Conservation (phyloP, 2,329 filamentous ascomycete genomes). For the Torrubiella hemipterigena region DNA sequence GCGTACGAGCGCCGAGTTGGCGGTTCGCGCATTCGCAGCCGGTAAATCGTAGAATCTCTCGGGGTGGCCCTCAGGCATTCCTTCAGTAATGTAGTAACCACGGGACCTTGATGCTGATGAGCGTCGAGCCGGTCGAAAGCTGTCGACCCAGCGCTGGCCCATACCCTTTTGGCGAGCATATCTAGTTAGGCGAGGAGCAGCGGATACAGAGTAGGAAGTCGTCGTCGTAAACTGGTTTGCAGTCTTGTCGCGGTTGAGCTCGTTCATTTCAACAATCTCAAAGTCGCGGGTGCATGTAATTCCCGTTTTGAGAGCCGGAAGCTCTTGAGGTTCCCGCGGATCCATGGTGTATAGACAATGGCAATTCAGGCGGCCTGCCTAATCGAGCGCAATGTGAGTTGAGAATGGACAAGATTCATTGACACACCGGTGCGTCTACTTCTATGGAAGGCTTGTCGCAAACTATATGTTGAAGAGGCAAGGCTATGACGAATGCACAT, state of each 20-base stretch:
- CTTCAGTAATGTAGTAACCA: constrained; percentile 13
- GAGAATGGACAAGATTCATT: no score
- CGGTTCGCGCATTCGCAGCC: constrained; percentile 53
- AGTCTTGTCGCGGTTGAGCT: constrained; percentile 2
- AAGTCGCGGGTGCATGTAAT: constrained; percentile 10
- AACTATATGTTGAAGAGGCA: no score
- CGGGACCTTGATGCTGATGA: constrained; percentile 22
- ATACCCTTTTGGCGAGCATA: constrained; percentile 7
- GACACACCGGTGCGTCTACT: no score
- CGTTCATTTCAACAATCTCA: constrained; percentile 10
- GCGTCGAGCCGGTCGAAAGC: constrained; percentile 43
- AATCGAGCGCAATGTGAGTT: no score
- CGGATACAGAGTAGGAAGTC: constrained; percentile 7
- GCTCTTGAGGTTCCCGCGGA: constrained; percentile 3
- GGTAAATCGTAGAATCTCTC: constrained; percentile 33
- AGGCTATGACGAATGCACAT: no score
- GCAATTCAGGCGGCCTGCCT: no score
- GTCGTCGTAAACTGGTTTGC: constrained; percentile 5
- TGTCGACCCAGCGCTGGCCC: constrained; percentile 31
- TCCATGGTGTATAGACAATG: constrained; percentile 3
- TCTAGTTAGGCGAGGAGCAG: neutral
- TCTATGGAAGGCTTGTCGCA: no score
- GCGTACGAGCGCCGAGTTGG: constrained; percentile 56
- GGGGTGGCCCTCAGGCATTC: constrained; percentile 10
- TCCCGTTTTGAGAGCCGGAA: constrained; percentile 7